These are phyloP conservation scores for Cydonia oblonga DNA, from an alignment of 331 rosid genomes.

Conservation along the genomic window DNA sequence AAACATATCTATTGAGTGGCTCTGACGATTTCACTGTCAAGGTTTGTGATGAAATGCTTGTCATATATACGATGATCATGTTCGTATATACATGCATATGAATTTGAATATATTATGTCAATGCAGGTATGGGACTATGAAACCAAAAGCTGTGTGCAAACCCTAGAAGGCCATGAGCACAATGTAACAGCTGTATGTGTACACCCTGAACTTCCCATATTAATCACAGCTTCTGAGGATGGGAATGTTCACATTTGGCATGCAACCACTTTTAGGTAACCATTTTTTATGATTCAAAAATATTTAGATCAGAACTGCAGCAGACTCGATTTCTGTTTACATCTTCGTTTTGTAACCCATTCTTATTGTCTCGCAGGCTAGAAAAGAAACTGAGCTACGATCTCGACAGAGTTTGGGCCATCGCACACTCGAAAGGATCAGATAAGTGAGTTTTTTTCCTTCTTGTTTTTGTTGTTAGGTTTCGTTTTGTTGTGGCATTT, in stretches of 20 bases:
- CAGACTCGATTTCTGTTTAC: not conserved
- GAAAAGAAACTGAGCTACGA: slow-evolving; percentile 72
- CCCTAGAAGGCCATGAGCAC: slow-evolving; percentile 81
- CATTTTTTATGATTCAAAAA: not conserved
- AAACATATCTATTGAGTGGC: slow-evolving; percentile 70
- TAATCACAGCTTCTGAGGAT: slow-evolving; percentile 92
- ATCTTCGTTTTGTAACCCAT: not conserved
- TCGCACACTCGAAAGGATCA: slow-evolving; percentile 69
- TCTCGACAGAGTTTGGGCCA: slow-evolving; percentile 94
- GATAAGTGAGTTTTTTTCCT: slow-evolving; percentile 42
- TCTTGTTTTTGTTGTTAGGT: not conserved
- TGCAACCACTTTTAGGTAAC: slow-evolving; percentile 63
- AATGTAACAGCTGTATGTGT: slow-evolving; percentile 81
- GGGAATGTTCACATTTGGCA: slow-evolving; percentile 85
- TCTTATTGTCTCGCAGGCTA: slow-evolving; percentile 41
- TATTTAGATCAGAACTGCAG: not conserved
- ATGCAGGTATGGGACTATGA: slow-evolving; percentile 86
- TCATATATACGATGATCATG: not conserved
- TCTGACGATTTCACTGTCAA: slow-evolving; percentile 94
- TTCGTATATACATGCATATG: not conserved
- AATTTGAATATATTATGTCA: slow-evolving; percentile 10
- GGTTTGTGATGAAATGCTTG: slow-evolving; percentile 25
- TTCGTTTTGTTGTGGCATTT: not conserved
- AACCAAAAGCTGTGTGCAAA: slow-evolving; percentile 83
- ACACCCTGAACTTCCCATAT: slow-evolving; percentile 86